Evolutionary conservation across 225 moss, liverwort and hornwort genomes (phyloP), one percentile per base, ranked within the genome.

Genomic region (Pseudisothecium myosuroides): DNA sequence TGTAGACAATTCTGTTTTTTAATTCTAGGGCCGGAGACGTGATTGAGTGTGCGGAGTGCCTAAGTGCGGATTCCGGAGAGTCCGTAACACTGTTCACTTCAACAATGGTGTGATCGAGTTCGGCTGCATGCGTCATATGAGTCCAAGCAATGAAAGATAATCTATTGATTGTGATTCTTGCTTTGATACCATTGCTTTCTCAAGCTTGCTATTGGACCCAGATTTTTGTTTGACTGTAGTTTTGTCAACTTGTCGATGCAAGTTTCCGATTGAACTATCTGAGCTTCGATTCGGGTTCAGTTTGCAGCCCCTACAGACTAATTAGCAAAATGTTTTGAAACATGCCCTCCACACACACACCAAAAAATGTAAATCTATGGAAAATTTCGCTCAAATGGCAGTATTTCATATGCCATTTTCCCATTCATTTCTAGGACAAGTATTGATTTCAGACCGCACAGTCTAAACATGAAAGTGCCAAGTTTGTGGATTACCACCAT

Each of bases 271-370:
- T 49, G 12, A 34, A 50, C 31, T 49, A 17, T 27, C 17, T 73
- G 45, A 74, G 31, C 19, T 31, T 13, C 31, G 31, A 47, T 45
- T 28, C 19, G 49, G 75, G 49, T 52, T 12, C 14, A 34, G 22
- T 52, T 76, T 52, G 9, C 34, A 52, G 34, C 20, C 50, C 50
- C 50, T n/a, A n/a, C n/a, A n/a, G n/a, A n/a, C n/a, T n/a, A n/a
- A n/a, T n/a, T n/a, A n/a, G n/a, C n/a, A n/a, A n/a, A 39, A 26
- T 41, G 19, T 12, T 75, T 32, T 49, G 10, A 21, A 50, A 58
- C 50, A 32, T 47, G 4, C 15, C 2, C 2, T n/a, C n/a, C n/a
- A n/a, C 7, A 19, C 19, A 7, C 31, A 4, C 11, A 0, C 31
- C 10, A 7, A 65, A 50, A 22, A 9, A 18, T 54, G 8, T 1